phyloP scores from a whole-genome alignment of 75 land plant genomes.

The Cupressus sempervirens region DNA sequence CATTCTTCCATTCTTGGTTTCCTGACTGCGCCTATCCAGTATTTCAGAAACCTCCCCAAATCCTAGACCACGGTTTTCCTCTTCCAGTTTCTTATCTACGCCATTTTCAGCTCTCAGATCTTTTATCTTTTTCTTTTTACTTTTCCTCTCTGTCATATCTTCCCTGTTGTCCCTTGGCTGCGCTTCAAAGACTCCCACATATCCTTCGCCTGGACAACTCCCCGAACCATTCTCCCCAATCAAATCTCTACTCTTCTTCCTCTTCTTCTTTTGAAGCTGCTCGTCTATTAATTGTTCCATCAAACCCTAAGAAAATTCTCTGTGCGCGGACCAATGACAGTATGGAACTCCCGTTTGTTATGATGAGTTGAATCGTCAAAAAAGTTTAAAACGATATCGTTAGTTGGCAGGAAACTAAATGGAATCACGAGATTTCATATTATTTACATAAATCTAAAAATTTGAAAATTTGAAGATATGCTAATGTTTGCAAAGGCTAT shows the following conservation, averaged over 20 bases:
- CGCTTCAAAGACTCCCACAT: not conserved
- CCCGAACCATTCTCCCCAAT: not conserved
- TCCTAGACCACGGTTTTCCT: not conserved
- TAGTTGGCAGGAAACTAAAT: too few relatives aligned
- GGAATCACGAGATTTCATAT: too few relatives aligned
- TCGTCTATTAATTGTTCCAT: not conserved
- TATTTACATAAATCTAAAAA: too few relatives aligned
- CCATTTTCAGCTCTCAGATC: not conserved
- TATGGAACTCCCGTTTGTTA: too few relatives aligned
- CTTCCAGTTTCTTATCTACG: not conserved
- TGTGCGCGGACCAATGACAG: too few relatives aligned
- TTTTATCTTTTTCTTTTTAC: not conserved
- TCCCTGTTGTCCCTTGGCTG: not conserved
- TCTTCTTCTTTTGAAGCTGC: not conserved
- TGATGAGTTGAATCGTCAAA: too few relatives aligned
- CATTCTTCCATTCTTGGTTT: not conserved
- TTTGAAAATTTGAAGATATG: too few relatives aligned
- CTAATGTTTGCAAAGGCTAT: too few relatives aligned
- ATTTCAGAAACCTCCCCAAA: not conserved
- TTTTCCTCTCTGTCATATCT: not conserved
- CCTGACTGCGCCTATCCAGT: not conserved
- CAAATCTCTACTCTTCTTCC: not conserved
- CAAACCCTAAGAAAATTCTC: not conserved
- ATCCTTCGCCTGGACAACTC: too few relatives aligned
- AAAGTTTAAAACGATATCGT: too few relatives aligned